Evolutionary conservation across 2,329 filamentous ascomycete species (phyloP), one percentile per base, ranked within the genome.

Genomic region (Nigrospora sphaerica): DNA sequence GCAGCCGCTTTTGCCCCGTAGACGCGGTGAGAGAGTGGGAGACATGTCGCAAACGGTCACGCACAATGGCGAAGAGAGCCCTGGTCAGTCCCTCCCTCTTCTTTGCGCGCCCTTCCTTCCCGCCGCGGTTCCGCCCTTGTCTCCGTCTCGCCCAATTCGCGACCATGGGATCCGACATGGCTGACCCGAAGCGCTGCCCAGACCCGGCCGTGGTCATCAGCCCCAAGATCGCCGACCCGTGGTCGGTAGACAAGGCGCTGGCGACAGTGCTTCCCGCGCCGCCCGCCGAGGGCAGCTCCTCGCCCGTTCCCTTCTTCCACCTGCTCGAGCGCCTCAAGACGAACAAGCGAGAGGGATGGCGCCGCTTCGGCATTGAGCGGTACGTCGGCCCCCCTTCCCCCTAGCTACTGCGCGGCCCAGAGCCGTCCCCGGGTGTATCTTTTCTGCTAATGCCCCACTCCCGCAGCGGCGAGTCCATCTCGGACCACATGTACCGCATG

Each of bases 401-500:
- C 17, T 12, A 18, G n/a, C 16, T 23, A 32, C 23, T 18, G n/a
- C 32, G 41, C 19, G 23, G 16, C 13, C n/a, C 5, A 3, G 14
- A 16, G n/a, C 11, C n/a, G 9, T 34, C 19, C n/a, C 2, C 3
- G 12, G 32, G 31, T 32, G 40, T 31, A 12, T 19, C 11, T 42
- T 11, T 31, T 4, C 12, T 23, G 12, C 2, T 36, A 36, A 36
- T n/a, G 9, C 34, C 34, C 34, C 16, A 6, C 34, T n/a, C 31
- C 4, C 14, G 6, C 52, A 83, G 77, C 48, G 86, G 88, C 63
- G 93, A 98, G 68, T 95, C 89, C 2, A 96, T 98, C 62, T 80
- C 88, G 45, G 93, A 98, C 71, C 93, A 98, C 76, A 98, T 98
- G 93, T 98, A 97, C 70, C 90, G 93, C 69, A 98, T 98, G 93